Base-by-base conservation (phyloP, 2,329 filamentous ascomycete species). In the Penicillium digitatum region DNA sequence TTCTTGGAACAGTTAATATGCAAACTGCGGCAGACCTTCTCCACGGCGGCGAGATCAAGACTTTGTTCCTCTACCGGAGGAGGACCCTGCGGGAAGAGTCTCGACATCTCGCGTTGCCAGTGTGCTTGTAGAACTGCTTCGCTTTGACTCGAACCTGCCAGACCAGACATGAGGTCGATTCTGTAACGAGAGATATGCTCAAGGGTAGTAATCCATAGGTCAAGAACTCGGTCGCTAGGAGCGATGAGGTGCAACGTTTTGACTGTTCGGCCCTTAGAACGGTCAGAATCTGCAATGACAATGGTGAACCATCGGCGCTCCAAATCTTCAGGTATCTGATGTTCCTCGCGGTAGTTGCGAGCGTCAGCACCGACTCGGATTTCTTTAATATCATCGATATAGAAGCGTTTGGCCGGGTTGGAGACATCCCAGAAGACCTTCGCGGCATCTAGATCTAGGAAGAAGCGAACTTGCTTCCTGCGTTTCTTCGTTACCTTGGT, bases 301-400 rank as follows among this genome's bases (percentile, higher is more conserved):
- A 99, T 90, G 27, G 92, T 95, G 68, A 97, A 93, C 83, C 92
- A 95, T 14, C 85, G 84, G 8, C 81, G 76, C 65, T 92, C 87
- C 37, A 85, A 82, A 6, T 83, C 77, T 48, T 87, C 82, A 0
- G 86, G 76, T 22, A 94, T 78, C 37, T 85, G 84, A 68, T 88
- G 89, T 71, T 96, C 92, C 65, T 93, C 86, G 39, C 90, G 87
- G 70, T 96, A 95, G 69, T 95, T 93, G 54, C 89, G 85, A 18
- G 93, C 90, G 69, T 97, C 90, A 12, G 83, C 82, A 18, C 90
- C 91, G 32, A 87, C 85, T 59, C 92, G 86, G 45, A 97, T 91
- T 68, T 96, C 91, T 67, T 89, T 88, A 66, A 99, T 93, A 70
- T 97, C 91, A 67, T 99, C 94, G 59, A 99, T 89, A 72, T 95